Base-by-base conservation (phyloP, 495 filamentous ascomycete species). In the Tuber melanosporum region DNA sequence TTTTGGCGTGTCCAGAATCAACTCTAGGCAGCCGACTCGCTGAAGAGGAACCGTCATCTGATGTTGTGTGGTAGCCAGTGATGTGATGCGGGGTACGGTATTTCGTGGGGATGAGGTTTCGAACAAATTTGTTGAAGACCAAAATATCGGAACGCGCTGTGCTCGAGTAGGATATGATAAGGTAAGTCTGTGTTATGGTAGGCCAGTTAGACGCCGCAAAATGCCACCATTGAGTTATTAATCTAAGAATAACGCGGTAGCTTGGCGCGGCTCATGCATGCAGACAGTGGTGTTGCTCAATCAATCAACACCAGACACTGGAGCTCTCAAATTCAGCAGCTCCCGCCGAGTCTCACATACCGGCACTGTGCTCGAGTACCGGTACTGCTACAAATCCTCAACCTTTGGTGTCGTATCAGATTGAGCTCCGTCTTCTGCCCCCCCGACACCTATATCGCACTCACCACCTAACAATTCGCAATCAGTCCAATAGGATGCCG, bases 1-100 rank as follows among this genome's bases (percentile, higher is more conserved):
- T 84, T 84, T 86, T 71, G 84, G 85, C 22, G 85, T 86, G 69
- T 85, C 76, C 70, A 85, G 75, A 42, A 82, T 77, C 57, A 86
- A 77, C 22, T 84, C 42, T 44, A 86, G 75, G 42, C 73, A 80
- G 22, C 81, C 75, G 26, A 80, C 72, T 70, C 84, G 79, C 46
- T 80, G 79, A 71, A 86, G 79, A 44, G 73, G 73, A 73, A 84
- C 74, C 73, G 78, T 47, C 71, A 78, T 87, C 83, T 71, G 52
- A 83, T 73, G 76, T 71, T 19, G 47, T 49, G 70, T 52, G 75
- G 75, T 66, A 66, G 57, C 57, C 26, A 66, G 57, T 36, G 26
- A 32, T 66, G 57, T 36, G 57, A 66, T 66, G 57, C 57, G 57
- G 57, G 57, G 57, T 66, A 66, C 36, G 57, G 57, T 66, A 66